phyloP scores from a whole-genome alignment of 2,329 filamentous ascomycete species.

The Lasiodiplodia gonubiensis region DNA sequence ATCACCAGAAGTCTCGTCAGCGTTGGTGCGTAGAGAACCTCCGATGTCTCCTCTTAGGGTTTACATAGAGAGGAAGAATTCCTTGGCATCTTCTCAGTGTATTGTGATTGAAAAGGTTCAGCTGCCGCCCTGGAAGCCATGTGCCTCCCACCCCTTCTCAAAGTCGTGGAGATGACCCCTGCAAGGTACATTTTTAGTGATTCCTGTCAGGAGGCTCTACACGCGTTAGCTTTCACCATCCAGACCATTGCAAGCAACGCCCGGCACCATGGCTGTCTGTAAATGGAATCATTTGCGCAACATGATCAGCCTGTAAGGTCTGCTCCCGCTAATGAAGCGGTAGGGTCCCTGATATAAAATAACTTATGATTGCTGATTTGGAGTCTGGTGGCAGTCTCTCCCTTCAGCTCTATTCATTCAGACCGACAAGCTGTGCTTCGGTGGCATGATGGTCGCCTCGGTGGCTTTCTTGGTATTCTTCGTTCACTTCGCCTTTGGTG shows the following conservation, averaged over 20 bases:
- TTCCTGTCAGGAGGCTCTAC: neutral
- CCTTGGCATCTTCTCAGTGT: neutral
- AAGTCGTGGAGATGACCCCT: neutral
- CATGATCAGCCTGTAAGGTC: neutral
- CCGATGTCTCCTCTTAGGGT: neutral
- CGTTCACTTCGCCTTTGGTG: neutral
- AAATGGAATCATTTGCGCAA: neutral
- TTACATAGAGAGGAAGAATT: neutral
- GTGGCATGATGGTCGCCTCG: neutral
- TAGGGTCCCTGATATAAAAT: neutral
- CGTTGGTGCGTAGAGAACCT: neutral
- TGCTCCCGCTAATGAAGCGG: neutral
- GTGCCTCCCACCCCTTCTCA: neutral
- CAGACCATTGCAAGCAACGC: neutral
- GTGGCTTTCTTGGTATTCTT: neutral
- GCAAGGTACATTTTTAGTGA: conserved; percentile 7
- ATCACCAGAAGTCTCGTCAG: neutral
- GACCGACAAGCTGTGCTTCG: too few species aligned
- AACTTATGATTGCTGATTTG: neutral
- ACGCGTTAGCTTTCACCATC: neutral
- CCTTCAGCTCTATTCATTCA: neutral
- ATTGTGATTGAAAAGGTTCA: neutral
- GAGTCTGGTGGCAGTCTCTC: neutral
- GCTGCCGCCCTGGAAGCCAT: neutral
- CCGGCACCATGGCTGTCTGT: neutral